Conservation (phyloP, 495 filamentous ascomycete species). For the Penicillium ucsense region DNA sequence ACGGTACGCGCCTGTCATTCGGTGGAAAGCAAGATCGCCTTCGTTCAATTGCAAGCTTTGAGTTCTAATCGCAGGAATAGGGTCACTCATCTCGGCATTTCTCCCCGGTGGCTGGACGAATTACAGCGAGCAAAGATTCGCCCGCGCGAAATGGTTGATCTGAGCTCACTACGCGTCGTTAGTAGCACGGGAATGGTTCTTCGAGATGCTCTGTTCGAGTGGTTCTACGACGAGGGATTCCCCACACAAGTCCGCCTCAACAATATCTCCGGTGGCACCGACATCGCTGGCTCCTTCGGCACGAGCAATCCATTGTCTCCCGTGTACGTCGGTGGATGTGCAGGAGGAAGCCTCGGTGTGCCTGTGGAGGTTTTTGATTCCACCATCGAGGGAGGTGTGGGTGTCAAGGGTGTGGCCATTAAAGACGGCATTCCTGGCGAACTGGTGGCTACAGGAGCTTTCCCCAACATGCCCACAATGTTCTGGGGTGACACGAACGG, state of each 20-base stretch:
- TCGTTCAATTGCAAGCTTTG: not conserved
- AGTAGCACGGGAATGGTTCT: constrained; percentile 73
- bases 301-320: constrained; percentile 59
- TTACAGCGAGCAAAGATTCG: constrained; percentile 47
- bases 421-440: constrained; percentile 59
- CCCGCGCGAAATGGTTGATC: constrained; percentile 51
- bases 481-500: constrained; percentile 56
- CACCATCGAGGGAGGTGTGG: constrained; percentile 39
- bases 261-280: constrained; percentile 73
- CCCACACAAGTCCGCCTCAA: constrained; percentile 50
- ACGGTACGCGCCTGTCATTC: constrained; percentile 24
- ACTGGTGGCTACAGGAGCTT: constrained; percentile 55
- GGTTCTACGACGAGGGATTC: constrained; percentile 77
- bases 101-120: constrained; percentile 65
- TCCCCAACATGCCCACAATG: constrained; percentile 63
- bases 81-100: constrained; percentile 54
- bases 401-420: constrained; percentile 43
- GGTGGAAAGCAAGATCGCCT: too few relatives aligned
- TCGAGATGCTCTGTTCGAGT: constrained; percentile 60
- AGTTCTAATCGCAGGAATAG: constrained; percentile 1
- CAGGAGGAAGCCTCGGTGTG: constrained; percentile 53
- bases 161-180: constrained; percentile 48
- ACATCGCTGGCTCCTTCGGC: constrained; percentile 65
- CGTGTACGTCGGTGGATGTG: constrained; percentile 61
- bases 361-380: constrained; percentile 58